Conservation (phyloP, 2,329 filamentous ascomycete species). For the Cryphonectria japonica region DNA sequence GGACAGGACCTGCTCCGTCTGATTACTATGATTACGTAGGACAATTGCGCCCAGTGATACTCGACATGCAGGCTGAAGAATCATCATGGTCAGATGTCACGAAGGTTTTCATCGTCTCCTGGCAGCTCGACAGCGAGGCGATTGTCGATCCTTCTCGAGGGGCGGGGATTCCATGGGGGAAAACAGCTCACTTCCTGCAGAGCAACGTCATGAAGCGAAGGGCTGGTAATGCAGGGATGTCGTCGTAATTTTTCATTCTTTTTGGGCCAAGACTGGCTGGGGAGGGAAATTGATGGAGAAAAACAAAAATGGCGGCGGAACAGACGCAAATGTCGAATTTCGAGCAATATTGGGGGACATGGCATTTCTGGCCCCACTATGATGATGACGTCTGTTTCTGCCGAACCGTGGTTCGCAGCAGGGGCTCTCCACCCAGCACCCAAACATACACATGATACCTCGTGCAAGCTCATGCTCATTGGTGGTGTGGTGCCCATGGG, state of each 20-base stretch:
- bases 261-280: not conserved
- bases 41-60: not conserved
- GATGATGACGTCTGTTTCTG: constrained; percentile 5
- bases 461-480: not conserved
- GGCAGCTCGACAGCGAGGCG: not conserved
- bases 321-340: constrained; percentile 6
- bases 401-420: not conserved
- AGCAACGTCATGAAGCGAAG: constrained; percentile 6
- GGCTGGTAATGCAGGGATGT: not conserved
- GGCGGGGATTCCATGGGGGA: not conserved
- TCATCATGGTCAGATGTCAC: constrained; percentile 1
- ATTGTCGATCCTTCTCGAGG: not conserved
- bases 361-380: not conserved
- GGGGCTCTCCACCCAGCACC: not conserved
- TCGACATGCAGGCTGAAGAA: not conserved
- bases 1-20: not conserved
- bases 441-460: not conserved
- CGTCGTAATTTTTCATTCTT: no score
- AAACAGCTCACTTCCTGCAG: not conserved
- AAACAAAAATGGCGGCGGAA: not conserved
- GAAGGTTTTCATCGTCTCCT: not conserved
- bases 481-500: not conserved
- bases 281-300: not conserved
- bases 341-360: not conserved
- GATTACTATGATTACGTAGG: constrained; percentile 1